Evolutionary conservation across 169 alveolate genomes (phyloP), one percentile per base, ranked within the genome.

Genomic region (Blepharisma undulans): DNA sequence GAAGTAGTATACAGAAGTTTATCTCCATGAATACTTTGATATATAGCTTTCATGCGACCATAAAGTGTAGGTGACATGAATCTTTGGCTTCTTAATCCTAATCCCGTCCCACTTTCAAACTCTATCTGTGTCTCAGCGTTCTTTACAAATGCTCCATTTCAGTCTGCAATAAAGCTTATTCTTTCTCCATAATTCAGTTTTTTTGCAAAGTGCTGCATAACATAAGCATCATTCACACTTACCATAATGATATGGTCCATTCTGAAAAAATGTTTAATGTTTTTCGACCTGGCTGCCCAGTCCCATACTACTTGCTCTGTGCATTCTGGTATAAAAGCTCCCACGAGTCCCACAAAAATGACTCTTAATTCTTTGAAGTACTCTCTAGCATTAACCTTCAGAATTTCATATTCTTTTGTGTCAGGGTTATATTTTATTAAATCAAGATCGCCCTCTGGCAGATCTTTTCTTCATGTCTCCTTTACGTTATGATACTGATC

Each of bases 281-380:
- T 33, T 22, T 30, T 33, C 12, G 89, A 34, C 22, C 76, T 72
- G 2, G 30, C 18, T 8, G 89, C 89, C 89, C 89, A 82, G 10
- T 82, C 89, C 33, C 60, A 82, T 25, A 82, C 89, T 33, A 82
- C 89, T 34, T 82, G 48, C 6, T 36, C 25, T 21, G 74, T 82
- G 89, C 89, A 82, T 30, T 82, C 89, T 0, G 89, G 89, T 22
- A 48, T 78, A 82, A 82, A 82, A 10, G 89, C 89, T 60, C 89
- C 89, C 6, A 82, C 34, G n/a, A 82, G 32, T 59, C 89, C 89
- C 78, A 82, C 76, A 59, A 59, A 33, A 3, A 82, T 82, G 34
- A 34, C 77, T 16, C 72, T 32, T 0, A 1, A 22, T 36, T 60
- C 74, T 19, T 21, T 30, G 76, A 82, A 82, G 89, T 82, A 82